These are phyloP conservation scores for Neurospora sp. DNA, from an alignment of 495 filamentous ascomycete species.

Conservation along the genomic window DNA sequence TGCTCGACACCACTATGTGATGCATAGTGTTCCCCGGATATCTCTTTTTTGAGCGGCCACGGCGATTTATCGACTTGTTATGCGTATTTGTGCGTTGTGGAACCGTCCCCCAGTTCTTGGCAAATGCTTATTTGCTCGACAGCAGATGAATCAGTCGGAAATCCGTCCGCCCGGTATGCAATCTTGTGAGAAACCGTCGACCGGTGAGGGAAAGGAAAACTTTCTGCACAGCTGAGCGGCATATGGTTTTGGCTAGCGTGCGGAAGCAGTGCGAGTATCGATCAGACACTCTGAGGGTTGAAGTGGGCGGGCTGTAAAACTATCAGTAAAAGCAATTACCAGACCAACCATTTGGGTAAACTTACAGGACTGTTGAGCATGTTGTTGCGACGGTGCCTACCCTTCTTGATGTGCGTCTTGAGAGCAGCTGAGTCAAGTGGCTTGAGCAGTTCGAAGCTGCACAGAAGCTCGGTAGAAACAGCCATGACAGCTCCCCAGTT, in stretches of 20 bases:
- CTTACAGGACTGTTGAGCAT: conserved; percentile 90
- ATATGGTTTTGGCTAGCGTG: not conserved
- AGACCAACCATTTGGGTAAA: conserved; percentile 10
- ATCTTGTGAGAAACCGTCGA: not conserved
- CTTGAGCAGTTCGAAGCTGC: conserved; percentile 95
- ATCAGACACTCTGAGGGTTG: conserved; percentile 44
- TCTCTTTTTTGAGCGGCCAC: not conserved
- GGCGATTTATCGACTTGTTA: not conserved
- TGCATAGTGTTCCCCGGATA: not conserved
- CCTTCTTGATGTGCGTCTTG: conserved; percentile 99
- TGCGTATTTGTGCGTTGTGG: not conserved
- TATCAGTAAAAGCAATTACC: conserved; percentile 8
- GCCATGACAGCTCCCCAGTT: conserved; percentile 99
- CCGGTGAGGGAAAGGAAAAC: not conserved
- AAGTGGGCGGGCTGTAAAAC: conserved; percentile 30
- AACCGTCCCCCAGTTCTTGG: not conserved
- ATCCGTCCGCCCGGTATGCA: not conserved
- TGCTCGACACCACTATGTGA: not conserved
- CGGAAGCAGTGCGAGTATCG: not conserved
- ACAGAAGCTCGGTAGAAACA: conserved; percentile 83
- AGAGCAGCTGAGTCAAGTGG: conserved; percentile 92
- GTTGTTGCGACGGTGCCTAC: conserved; percentile 76
- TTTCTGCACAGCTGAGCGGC: not conserved
- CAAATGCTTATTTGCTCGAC: not conserved
- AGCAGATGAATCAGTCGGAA: not conserved